Evolutionary conservation across 805 yeast species (phyloP).

Genomic region (Helenozyma baotianmanensis): DNA sequence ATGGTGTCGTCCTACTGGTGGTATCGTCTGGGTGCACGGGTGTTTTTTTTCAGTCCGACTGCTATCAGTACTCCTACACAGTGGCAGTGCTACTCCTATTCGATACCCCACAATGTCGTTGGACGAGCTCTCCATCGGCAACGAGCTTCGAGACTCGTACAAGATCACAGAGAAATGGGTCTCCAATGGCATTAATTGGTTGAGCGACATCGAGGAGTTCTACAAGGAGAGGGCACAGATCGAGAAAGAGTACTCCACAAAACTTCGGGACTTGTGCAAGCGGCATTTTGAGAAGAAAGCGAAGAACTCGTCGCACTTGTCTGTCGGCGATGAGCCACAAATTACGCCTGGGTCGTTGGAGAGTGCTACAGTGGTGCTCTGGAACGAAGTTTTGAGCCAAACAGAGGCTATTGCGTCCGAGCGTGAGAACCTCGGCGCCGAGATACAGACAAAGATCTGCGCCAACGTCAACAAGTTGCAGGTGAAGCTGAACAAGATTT

Average conservation of each 20-base stretch:
- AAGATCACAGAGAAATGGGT: conserved; percentile 79
- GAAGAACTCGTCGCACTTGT: conserved; percentile 55
- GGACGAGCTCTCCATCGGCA: conserved; percentile 47
- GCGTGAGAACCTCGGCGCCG: conserved; percentile 52
- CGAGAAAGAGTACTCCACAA: conserved; percentile 78
- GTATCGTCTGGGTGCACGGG: too few relatives aligned
- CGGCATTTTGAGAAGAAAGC: conserved; percentile 77
- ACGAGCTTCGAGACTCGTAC: conserved; percentile 76
- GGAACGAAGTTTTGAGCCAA: conserved; percentile 84
- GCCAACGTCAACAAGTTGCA: conserved; percentile 56
- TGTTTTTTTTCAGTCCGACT: too few relatives aligned
- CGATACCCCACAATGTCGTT: conserved; percentile 11
- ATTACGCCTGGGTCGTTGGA: conserved; percentile 95
- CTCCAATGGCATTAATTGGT: conserved; percentile 65
- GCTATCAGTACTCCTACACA: too few relatives aligned
- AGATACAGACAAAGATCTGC: conserved; percentile 55
- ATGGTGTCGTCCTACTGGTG: too few relatives aligned
- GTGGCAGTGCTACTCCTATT: too few relatives aligned
- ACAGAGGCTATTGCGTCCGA: conserved; percentile 78
- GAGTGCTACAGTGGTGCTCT: conserved; percentile 77
- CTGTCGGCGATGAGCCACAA: conserved; percentile 89
- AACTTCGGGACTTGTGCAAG: conserved; percentile 56
- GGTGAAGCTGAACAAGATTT: conserved; percentile 47
- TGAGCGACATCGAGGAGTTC: conserved; percentile 74
- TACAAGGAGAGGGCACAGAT: conserved; percentile 77